Conservation (phyloP, 345 rosid genomes). For the Pseudoturritis turrita region DNA sequence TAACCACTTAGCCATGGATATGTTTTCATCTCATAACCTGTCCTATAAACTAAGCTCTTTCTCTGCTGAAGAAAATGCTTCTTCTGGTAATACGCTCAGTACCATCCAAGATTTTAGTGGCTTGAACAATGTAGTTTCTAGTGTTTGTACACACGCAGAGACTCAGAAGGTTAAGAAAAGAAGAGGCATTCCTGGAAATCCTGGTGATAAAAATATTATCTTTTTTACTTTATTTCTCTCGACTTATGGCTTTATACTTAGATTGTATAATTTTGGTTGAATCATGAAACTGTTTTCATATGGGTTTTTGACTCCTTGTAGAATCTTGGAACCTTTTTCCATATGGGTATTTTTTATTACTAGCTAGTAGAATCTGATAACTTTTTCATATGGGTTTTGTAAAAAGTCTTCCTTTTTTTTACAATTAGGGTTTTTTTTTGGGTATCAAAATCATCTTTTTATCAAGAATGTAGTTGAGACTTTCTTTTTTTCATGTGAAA, state of each 20-base stretch:
- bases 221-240: not conserved
- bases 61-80: conserved; percentile 64
- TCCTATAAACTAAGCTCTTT: conserved; percentile 59
- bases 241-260: not conserved
- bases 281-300: not conserved
- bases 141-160: conserved; percentile 33
- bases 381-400: not conserved
- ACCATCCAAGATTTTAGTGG: conserved; percentile 41
- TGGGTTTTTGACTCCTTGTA: not conserved
- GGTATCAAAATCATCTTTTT: not conserved
- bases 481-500: not conserved
- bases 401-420: not conserved
- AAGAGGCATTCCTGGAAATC: conserved; percentile 87
- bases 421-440: conserved; percentile 11
- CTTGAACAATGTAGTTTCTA: conserved; percentile 39
- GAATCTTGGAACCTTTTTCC: not conserved
- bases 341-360: not conserved
- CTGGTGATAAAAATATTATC: conserved; percentile 41
- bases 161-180: conserved; percentile 66
- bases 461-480: not conserved
- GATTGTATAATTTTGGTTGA: not conserved
- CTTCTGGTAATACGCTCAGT: conserved; percentile 48
- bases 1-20: conserved; percentile 36
- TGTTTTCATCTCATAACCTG: conserved; percentile 49
- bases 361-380: conserved; percentile 2